Base-by-base conservation (phyloP, 345 rosid genomes). In the Lepidium sativum region DNA sequence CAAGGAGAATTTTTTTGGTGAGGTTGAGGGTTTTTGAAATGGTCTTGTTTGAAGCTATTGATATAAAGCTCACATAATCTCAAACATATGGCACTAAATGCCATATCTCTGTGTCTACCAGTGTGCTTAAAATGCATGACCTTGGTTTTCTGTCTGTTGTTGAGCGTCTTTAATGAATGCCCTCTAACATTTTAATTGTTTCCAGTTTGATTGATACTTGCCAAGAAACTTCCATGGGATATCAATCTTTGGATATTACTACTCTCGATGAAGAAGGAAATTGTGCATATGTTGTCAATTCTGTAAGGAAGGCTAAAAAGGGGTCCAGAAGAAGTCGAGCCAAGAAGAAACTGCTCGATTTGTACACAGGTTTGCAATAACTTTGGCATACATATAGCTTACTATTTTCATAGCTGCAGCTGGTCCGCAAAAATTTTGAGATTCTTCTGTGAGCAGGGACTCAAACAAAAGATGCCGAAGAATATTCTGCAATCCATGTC, bases 261-360 rank as follows among this genome's bases (percentile, higher is more conserved):
- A 66, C 51, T 41, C 67, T 62, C 69, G 74, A 52, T 20, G 60
- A 37, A 34, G 80, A 80, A 69, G 61, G 70, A 69, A 47, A 53
- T 6, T 54, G 66, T 50, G 38, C 60, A 43, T 73, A 35, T 57
- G 73, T 27, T 13, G 77, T 57, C 41, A 49, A 65, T 60, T 50
- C 70, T 15, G 14, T 27, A 38, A 73, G 2, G 47, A 81, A 78
- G 68, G 34, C 47, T 57, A 86, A 85, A 71, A 86, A 63, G 77
- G 83, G 77, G 79, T 78, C 79, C 21, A 83, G 80, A 69, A 78
- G 75, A 79, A 54, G 20, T 47, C 78, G 70, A 50, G 59, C 56
- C 6, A 73, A 9, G 17, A 77, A 65, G 72, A 86, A 75, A 53
- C 60, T 42, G 20, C 71, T 68, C 25, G 56, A 60, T 17, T 63